These are phyloP conservation scores for Laburnicola sp. DNA, from an alignment of 2,329 filamentous ascomycete genomes.

Conservation along the genomic window DNA sequence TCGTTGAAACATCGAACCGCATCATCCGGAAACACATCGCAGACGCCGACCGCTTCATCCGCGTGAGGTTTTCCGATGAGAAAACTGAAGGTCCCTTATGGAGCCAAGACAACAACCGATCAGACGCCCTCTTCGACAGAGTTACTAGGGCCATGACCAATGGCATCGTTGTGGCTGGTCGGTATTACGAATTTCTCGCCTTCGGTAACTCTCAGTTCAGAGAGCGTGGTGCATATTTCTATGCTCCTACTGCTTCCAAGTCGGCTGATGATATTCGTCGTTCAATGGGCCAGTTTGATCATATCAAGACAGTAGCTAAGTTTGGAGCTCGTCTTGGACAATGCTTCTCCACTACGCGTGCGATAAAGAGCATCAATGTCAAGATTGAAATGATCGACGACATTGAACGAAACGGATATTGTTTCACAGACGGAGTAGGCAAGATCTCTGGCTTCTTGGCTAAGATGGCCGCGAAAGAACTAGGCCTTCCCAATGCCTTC, in stretches of 20 bases:
- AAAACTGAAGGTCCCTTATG: slow-evolving; percentile 52
- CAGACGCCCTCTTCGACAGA: slow-evolving; percentile 69
- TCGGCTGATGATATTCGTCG: slow-evolving; percentile 75
- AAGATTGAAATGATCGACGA: slow-evolving; percentile 66
- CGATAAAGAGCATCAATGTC: slow-evolving; percentile 66
- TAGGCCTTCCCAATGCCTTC: slow-evolving; percentile 60
- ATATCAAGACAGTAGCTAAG: slow-evolving; percentile 84
- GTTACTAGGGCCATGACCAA: slow-evolving; percentile 71
- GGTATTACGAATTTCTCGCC: slow-evolving; percentile 85
- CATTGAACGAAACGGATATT: slow-evolving; percentile 67
- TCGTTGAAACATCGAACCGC: slow-evolving; percentile 84
- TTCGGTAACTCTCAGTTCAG: slow-evolving; percentile 95
- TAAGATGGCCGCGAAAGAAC: slow-evolving; percentile 70
- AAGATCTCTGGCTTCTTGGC: slow-evolving; percentile 84
- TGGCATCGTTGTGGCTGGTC: slow-evolving; percentile 80
- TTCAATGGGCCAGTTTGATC: slow-evolving; percentile 84
- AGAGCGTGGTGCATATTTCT: slow-evolving; percentile 91
- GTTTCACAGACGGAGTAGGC: slow-evolving; percentile 90
- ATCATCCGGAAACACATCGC: slow-evolving; percentile 73
- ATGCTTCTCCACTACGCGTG: slow-evolving; percentile 90
- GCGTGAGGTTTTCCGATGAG: slow-evolving; percentile 90
- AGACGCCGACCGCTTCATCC: slow-evolving; percentile 77
- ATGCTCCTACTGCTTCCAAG: slow-evolving; percentile 68
- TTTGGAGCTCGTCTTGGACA: slow-evolving; percentile 88
- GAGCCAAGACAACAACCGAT: slow-evolving; percentile 35